Base-by-base conservation (phyloP, 176 grass and related monocot genomes). In the Oryza rufipogon region DNA sequence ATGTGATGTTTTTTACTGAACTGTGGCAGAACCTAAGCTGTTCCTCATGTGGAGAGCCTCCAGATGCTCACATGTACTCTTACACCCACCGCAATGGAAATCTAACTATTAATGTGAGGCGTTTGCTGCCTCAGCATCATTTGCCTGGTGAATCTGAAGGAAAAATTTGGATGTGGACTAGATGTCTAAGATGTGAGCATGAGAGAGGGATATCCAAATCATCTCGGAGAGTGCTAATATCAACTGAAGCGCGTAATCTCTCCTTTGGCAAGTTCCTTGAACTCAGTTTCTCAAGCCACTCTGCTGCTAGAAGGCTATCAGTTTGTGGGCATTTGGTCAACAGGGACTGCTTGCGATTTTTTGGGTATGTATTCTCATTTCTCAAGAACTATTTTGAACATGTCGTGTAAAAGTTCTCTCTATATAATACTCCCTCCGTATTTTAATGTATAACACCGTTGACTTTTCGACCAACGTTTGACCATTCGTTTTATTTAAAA, bases 91-190 rank as follows among this genome's bases (percentile, higher is more conserved):
- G 81, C 19, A 91, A 92, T 46, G 95, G 92, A 16, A 98, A 95
- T 70, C 66, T 98, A 63, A 93, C 89, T 41, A 87, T 98, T 88
- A 63, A 0, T 90, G 81, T 95, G 66, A 98, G 75, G 77, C 80
- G 32, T 26, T 77, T 98, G 81, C 72, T 80, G 48, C 87, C 84
- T 71, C 74, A 56, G 10, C 77, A 79, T 54, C 10, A 60, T 70
- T 83, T 98, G 80, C 84, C 95, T 36, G 91, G 92, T 81, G 91
- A 93, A 70, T 81, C 71, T 47, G 89, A 93, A 66, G 85, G 92
- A 23, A 98, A 93, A 76, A 93, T 98, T 77, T 98, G 92, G 95
- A 95, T 98, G 95, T 98, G 95, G 92, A 95, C 92, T 75, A 84
- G 85, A 78, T 98, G 95, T 71, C 64, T 95, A 61, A 95, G 84